Evolutionary conservation across 352 stramenopile species (phyloP).

Genomic region (Globisporangium sylvaticum): DNA sequence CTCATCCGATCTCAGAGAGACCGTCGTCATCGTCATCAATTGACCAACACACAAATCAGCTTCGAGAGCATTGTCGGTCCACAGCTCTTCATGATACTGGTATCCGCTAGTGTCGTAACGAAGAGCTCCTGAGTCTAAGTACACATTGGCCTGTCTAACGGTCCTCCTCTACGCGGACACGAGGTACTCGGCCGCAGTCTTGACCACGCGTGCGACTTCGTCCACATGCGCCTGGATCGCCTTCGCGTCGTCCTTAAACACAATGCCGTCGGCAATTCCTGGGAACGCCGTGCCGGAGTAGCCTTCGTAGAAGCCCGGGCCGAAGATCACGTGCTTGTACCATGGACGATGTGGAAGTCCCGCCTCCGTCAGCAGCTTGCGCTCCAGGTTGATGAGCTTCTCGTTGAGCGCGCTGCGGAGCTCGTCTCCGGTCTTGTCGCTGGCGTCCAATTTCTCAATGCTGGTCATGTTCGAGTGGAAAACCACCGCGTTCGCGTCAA

Average conservation of each 20-base stretch:
- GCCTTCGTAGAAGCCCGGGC: constrained; percentile 49
- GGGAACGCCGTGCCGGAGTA: constrained; percentile 48
- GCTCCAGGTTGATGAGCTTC: constrained; percentile 49
- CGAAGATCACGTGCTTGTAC: constrained; percentile 67
- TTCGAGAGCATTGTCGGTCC: too few relatives aligned
- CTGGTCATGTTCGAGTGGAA: constrained; percentile 22
- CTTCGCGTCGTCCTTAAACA: constrained; percentile 34
- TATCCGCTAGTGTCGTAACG: too few relatives aligned
- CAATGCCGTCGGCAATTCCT: constrained; percentile 40
- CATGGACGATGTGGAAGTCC: constrained; percentile 48
- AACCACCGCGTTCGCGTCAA: constrained; percentile 24
- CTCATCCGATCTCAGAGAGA: too few relatives aligned
- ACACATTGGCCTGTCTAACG: not conserved
- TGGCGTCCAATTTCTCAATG: constrained; percentile 8
- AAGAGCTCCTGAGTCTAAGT: too few relatives aligned
- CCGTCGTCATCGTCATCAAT: too few relatives aligned
- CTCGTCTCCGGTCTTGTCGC: not conserved
- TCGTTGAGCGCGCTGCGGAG: constrained; percentile 29
- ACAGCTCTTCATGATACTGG: too few relatives aligned
- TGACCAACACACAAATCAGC: too few relatives aligned
- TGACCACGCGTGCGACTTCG: constrained; percentile 34
- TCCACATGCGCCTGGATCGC: constrained; percentile 41
- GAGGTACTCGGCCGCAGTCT: constrained; percentile 32
- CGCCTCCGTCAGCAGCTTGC: constrained; percentile 30
- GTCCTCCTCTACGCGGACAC: not conserved